Evolutionary conservation across 2,329 filamentous ascomycete genomes (phyloP), one percentile per base, ranked within the genome.

Genomic region (Fonsecaea multimorphosa): DNA sequence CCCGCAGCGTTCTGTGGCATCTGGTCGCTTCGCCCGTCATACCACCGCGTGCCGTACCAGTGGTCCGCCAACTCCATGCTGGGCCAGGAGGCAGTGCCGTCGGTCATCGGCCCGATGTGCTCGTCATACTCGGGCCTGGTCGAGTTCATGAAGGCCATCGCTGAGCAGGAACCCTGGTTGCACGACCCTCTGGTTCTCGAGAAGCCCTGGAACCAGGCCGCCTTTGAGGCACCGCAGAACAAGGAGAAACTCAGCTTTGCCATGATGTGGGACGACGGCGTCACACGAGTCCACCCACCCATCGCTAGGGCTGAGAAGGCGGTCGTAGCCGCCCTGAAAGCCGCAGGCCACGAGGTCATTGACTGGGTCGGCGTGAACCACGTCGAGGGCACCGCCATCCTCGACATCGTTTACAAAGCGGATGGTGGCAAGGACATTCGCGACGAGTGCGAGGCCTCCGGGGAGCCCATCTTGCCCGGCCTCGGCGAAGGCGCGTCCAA

Each of bases 181-280:
- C 71, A 78, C 22, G 85, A 87, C 59, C 83, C 84, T 0, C 81
- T 80, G 31, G 78, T 84, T 44, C 69, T 86, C 0, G 83, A 83
- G 0, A 81, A 86, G 3, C 82, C 83, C 0, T 87, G 85, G 85
- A 75, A 81, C 9, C 73, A 76, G n/a, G n/a, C n/a, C n/a, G n/a
- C n/a, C n/a, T n/a, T n/a, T n/a, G n/a, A n/a, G n/a, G n/a, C n/a
- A 29, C 49, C 16, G 44, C 54, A 11, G 31, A n/a, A 61, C 29
- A 53, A 4, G 31, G 38, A 32, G 22, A 59, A n/a, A 27, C 75
- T 90, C 19, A 83, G 78, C 40, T 78, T 91, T 59, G 88, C 80
- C 3, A 82, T 91, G 27, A 80, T 91, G 75, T 86, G 84, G 82
- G 79, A 88, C 74, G 89, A 91, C 73, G 85, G 83, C 14, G 79